phyloP scores from a whole-genome alignment of 2,329 filamentous ascomycete species.

The Podosphaera aphanis region DNA sequence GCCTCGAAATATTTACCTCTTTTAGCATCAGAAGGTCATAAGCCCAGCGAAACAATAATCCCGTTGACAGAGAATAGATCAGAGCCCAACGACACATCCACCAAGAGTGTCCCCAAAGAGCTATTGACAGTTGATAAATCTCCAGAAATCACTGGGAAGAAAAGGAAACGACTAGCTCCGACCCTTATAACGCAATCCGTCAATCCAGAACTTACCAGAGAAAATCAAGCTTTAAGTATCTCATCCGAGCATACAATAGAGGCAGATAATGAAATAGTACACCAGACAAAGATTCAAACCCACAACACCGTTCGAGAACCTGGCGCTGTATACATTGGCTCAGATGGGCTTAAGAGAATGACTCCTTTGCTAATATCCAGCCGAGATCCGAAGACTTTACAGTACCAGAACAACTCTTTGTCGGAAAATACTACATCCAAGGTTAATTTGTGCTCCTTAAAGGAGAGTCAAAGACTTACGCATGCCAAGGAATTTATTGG shows the following conservation, averaged over 20 bases:
- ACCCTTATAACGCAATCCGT: conserved; percentile 11
- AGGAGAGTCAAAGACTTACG: not conserved
- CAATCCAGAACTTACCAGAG: conserved; percentile 2
- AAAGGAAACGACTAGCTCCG: conserved; percentile 16
- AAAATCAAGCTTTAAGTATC: conserved; percentile 6
- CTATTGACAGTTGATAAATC: not conserved
- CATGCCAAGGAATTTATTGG: conserved; percentile 17
- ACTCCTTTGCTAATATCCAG: conserved; percentile 5
- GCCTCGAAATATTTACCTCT: not conserved
- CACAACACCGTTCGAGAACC: conserved; percentile 3
- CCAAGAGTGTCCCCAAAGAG: not conserved
- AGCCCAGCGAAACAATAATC: not conserved
- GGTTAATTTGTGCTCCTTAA: not conserved
- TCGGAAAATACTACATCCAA: no score
- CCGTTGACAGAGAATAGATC: not conserved
- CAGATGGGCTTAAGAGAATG: conserved; percentile 9
- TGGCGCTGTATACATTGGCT: conserved; percentile 6
- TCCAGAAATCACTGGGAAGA: conserved; percentile 7
- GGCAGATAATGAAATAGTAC: not conserved
- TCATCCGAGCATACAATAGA: conserved; percentile 9
- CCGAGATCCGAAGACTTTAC: not conserved
- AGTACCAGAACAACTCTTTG: not conserved
- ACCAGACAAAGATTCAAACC: not conserved
- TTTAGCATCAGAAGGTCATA: not conserved
- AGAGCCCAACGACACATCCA: not conserved